These are phyloP conservation scores for Mycena crocata DNA, from an alignment of 768 basidiomycete genomes.

Conservation along the genomic window DNA sequence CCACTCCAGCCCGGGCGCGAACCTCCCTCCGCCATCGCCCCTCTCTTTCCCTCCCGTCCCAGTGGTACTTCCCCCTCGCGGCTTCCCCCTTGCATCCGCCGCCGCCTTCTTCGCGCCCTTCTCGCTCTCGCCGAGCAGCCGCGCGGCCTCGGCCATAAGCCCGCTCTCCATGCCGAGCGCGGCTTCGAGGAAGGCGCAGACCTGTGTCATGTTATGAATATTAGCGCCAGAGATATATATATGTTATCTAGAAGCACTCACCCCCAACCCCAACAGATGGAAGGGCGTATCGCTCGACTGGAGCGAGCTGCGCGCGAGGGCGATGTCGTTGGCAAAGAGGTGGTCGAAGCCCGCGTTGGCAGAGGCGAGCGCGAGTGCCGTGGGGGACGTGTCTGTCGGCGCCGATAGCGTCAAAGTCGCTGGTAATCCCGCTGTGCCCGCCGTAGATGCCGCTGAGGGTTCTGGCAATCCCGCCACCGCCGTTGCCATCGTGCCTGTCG, in stretches of 20 bases:
- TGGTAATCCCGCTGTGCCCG: too few species aligned
- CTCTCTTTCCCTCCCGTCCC: constrained; percentile 25
- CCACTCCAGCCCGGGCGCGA: constrained; percentile 77
- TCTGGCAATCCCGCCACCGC: too few species aligned
- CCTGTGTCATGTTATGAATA: too few species aligned
- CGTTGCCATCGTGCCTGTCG: too few species aligned
- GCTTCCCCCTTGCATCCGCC: constrained; percentile 30
- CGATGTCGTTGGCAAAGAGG: constrained; percentile 77
- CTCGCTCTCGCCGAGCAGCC: constrained; percentile 67
- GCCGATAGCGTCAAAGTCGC: too few species aligned
- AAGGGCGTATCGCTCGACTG: constrained; percentile 65
- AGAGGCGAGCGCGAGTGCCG: too few species aligned
- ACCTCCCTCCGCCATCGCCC: constrained; percentile 50
- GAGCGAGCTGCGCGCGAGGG: constrained; percentile 64
- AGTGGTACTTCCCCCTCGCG: not conserved
- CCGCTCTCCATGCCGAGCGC: constrained; percentile 84
- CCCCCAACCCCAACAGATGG: constrained; percentile 80
- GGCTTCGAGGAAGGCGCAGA: constrained; percentile 80
- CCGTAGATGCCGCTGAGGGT: too few species aligned
- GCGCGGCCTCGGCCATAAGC: constrained; percentile 72
- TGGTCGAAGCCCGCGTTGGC: constrained; percentile 70
- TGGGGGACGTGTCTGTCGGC: too few species aligned
- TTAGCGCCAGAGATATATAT: too few species aligned
- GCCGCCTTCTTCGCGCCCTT: constrained; percentile 68
- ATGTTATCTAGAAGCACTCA: too few species aligned